Evolutionary conservation across 2,329 filamentous ascomycete genomes (phyloP), one percentile per base, ranked within the genome.

Genomic region (Exserohilum rostratum): DNA sequence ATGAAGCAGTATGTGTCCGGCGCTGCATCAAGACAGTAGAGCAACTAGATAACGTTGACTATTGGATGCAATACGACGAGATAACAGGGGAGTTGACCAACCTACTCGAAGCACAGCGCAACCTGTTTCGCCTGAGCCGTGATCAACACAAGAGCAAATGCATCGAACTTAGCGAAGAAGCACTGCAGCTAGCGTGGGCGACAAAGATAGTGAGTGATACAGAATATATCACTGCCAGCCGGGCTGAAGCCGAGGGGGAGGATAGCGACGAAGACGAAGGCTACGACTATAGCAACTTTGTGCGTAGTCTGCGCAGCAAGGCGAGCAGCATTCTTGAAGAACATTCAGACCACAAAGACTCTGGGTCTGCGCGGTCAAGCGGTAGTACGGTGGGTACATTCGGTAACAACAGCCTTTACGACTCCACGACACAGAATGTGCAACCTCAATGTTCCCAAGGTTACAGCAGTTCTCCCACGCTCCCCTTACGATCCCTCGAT

Each of bases 81-180:
- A 22, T 29, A 1, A 44, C 50, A 2, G 27, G 43, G 0, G 46
- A 53, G 6, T 29, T 56, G 3, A 49, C 34, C 1, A 67, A 54
- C 0, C 29, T 62, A 0, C 27, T 66, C 2, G 64, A 69, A 4
- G 59, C 53, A 3, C 56, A 63, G 39, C 56, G 61, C 9, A 58
- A 60, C 15, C 22, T 52, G 9, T 18, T 66, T 0, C 56, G 43
- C 0, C 53, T 60, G 50, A 52, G 54, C 7, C 43, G 49, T 9
- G 35, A 39, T 5, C 49, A 55, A 11, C 49, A 55, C 12, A 59
- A 61, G 22, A 48, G 12, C 5, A 45, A 35, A 10, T 47, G 57
- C 6, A 10, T 57, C 0, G 39, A 18, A 1, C n/a, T 67, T 0
- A 29, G 15, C 1, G 47, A 55, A 0, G 15, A 40, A 18, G 58